These are phyloP conservation scores for Ambrosia trifida DNA, from an alignment of 129 eudicot genomes.

Conservation along the genomic window DNA sequence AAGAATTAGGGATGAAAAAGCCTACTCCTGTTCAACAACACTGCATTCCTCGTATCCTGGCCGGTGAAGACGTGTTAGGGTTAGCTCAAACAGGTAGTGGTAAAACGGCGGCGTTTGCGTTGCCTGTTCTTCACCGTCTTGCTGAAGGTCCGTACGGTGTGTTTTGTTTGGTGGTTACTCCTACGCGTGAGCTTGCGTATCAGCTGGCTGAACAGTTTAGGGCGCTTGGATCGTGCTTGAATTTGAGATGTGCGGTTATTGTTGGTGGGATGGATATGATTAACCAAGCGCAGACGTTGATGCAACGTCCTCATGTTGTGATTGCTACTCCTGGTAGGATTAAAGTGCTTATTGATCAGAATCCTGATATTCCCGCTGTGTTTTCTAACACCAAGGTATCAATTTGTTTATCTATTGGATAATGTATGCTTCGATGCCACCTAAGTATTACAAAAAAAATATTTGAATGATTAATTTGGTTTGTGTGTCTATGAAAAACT, in stretches of 20 bases:
- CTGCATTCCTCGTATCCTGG: conserved; percentile 71
- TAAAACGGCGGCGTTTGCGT: conserved; percentile 87
- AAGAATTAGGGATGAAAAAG: conserved; percentile 67
- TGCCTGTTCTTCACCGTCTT: conserved; percentile 68
- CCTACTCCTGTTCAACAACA: conserved; percentile 86
- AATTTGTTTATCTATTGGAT: neutral
- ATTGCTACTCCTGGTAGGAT: conserved; percentile 88
- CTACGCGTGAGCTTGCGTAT: conserved; percentile 85
- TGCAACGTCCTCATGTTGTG: conserved; percentile 82
- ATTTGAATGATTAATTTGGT: neutral
- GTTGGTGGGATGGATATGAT: conserved; percentile 93
- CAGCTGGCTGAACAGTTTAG: conserved; percentile 92
- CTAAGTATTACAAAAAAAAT: neutral
- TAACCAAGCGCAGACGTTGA: conserved; percentile 54
- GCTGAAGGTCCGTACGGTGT: conserved; percentile 83
- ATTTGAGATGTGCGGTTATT: conserved; percentile 57
- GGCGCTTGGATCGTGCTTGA: conserved; percentile 78
- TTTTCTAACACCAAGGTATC: conserved; percentile 76
- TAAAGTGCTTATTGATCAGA: conserved; percentile 67
- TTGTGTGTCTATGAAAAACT: neutral
- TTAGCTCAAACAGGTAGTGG: conserved; percentile 88
- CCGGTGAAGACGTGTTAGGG: conserved; percentile 75
- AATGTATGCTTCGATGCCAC: neutral
- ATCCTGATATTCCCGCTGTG: conserved; percentile 72
- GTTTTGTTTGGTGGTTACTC: conserved; percentile 74